A percentile compares a stretch with the other conserved stretches of the same genome.
These are phyloP conservation scores for Brassica rapa DNA, from an alignment of 345 rosid species.

Conservation along the genomic window DNA sequence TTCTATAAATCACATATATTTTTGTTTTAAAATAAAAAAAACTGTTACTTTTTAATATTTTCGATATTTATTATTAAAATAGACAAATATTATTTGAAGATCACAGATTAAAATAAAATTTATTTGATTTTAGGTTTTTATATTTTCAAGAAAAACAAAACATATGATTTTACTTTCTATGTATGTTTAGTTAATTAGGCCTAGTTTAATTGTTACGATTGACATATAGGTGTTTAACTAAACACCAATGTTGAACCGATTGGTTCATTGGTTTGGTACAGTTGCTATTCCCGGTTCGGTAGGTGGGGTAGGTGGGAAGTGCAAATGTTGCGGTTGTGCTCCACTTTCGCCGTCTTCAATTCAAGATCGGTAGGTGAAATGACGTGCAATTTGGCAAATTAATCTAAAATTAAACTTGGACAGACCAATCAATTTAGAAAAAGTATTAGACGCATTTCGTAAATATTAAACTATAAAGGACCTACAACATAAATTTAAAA, in stretches of 20 bases:
- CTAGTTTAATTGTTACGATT: not conserved
- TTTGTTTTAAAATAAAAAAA: too few relatives aligned
- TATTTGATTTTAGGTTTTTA: not conserved
- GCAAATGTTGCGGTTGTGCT: constrained; percentile 35
- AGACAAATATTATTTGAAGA: too few relatives aligned
- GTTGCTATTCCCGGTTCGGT: constrained; percentile 22
- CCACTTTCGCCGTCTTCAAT: constrained; percentile 28
- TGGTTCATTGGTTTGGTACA: constrained; percentile 16
- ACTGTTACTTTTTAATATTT: too few relatives aligned
- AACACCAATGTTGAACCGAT: constrained; percentile 18
- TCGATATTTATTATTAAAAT: too few relatives aligned
- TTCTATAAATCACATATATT: not conserved
- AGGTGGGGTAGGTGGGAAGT: constrained; percentile 39
- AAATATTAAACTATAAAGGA: not conserved
- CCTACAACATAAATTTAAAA: not conserved
- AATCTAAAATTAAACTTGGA: not conserved
- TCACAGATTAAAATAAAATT: too few relatives aligned
- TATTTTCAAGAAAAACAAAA: too few relatives aligned
- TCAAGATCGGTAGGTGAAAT: constrained; percentile 42
- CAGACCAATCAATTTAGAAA: not conserved
- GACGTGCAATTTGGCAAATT: constrained; percentile 23
- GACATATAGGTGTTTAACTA: not conserved
- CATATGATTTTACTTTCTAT: too few relatives aligned
- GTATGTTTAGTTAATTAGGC: not conserved
- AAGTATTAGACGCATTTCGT: not conserved